Base-by-base conservation (phyloP, 106 monocot species). In the Platanthera zijinensis region DNA sequence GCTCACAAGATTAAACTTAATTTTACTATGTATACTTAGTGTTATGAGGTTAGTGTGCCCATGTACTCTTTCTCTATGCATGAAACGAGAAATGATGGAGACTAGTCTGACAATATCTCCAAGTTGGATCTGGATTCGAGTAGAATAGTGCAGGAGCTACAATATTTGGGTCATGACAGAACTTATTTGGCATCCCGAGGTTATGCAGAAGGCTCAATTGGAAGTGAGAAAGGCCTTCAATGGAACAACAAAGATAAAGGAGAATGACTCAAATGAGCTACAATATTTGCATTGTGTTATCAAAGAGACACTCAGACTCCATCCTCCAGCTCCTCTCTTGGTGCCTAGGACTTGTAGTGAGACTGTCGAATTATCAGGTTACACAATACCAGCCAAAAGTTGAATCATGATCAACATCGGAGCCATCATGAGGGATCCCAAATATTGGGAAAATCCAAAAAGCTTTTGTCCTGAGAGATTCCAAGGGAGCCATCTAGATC, bases 161-260 rank as follows among this genome's bases (percentile, higher is more conserved):
- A n/a, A n/a, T n/a, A n/a, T n/a, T 12, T 77, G 77, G 77, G 22
- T 48, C 3, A 67, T 77, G 77, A 21, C 64, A 7, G 77, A 64
- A 50, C 4, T 77, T 5, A n/a, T 67, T 7, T 47, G 50, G 15
- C 17, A 66, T 50, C 77, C 77, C 0, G 10, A 10, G 8, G 50
- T 67, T 8, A 45, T 64, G 61, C 1, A 19, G 50, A 63, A 51
- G 62, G 64, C 48, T 12, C 62, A 77, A 50, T 19, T 17, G 5
- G 77, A 77, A n/a, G 6, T 77, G 10, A 22, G 66, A 15, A 25
- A 67, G 2, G 30, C 12, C 66, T 7, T 67, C 0, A 6, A 25
- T 15, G 30, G 28, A 8, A 32, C 28, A 8, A 12, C 8, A 6
- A 9, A 30, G 10, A 15, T 25, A 2, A 32, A 30, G 59, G 17